Evolutionary conservation across 225 moss, liverwort and hornwort genomes (phyloP).

Genomic region (Pseudisothecium myosuroides): DNA sequence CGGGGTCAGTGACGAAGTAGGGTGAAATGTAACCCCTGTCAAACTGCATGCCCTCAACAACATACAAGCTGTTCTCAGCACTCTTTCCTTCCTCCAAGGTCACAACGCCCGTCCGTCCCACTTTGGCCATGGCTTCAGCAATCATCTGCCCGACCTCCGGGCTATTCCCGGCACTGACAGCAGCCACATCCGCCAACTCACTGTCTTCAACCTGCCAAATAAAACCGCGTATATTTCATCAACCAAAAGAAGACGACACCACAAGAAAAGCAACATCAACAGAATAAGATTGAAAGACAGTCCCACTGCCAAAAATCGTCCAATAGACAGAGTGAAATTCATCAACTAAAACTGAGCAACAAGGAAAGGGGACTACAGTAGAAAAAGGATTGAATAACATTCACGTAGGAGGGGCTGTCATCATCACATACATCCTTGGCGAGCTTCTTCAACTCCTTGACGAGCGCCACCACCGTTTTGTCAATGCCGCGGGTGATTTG

Average conservation of each 20-base stretch:
- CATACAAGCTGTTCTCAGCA: slow-evolving; percentile 80
- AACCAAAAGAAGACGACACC: background rate
- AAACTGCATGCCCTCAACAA: slow-evolving; percentile 98
- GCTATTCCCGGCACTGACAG: slow-evolving; percentile 93
- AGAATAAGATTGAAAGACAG: background rate
- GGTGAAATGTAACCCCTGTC: slow-evolving; percentile 94
- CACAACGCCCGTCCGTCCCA: slow-evolving; percentile 86
- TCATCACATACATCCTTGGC: slow-evolving; percentile 61
- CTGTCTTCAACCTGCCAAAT: slow-evolving; percentile 76
- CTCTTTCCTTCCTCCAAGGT: slow-evolving; percentile 96
- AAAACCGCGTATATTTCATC: background rate
- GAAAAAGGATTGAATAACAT: background rate
- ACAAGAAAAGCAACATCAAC: background rate
- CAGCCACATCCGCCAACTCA: slow-evolving; percentile 89
- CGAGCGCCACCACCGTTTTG: slow-evolving; percentile 67
- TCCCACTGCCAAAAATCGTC: no score
- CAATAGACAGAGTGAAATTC: background rate
- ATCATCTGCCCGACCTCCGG: slow-evolving; percentile 91
- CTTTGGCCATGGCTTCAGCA: slow-evolving; percentile 91
- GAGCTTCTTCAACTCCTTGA: slow-evolving; percentile 66
- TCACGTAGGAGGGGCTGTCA: background rate
- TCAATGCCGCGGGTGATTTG: slow-evolving; percentile 96
- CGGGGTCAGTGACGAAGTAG: slow-evolving; percentile 92
- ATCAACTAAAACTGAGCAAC: background rate
- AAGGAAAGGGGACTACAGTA: no score